These are phyloP conservation scores for Eleusine coracana DNA, from an alignment of 176 grass and related monocot genomes.

Conservation along the genomic window DNA sequence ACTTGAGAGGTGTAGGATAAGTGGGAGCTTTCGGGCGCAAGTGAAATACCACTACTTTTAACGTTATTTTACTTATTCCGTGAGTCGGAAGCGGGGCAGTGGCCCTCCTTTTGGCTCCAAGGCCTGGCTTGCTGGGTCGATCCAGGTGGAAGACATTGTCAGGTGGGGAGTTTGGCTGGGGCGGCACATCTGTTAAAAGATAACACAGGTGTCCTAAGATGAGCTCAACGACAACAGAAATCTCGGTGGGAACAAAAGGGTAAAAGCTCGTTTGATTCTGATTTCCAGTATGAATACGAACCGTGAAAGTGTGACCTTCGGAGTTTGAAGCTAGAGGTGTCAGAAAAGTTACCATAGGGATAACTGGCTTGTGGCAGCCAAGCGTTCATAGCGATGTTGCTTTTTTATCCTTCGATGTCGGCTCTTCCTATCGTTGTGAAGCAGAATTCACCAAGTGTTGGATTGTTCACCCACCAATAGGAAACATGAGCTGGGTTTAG, in stretches of 20 bases:
- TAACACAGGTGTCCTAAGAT: conserved; percentile 70
- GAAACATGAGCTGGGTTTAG: no score
- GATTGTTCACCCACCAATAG: no score
- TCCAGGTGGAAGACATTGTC: conserved; percentile 65
- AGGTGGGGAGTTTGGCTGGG: conserved; percentile 69
- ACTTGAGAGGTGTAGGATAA: no score
- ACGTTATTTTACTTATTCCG: conserved; percentile 69
- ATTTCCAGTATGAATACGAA: conserved; percentile 68
- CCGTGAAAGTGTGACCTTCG: conserved; percentile 60
- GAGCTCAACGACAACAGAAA: conserved; percentile 74
- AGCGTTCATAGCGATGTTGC: conserved; percentile 16
- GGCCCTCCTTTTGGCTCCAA: no score
- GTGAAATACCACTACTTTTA: conserved; percentile 71
- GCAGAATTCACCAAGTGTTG: no score
- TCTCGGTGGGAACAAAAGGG: conserved; percentile 75
- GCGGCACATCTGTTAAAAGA: conserved; percentile 69
- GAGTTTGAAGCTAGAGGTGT: conserved; percentile 69
- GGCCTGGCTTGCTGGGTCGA: conserved; percentile 3
- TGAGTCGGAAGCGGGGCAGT: conserved; percentile 40
- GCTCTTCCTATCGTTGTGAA: conserved; percentile 53
- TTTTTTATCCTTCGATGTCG: conserved; percentile 1
- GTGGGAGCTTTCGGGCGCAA: conserved; percentile 30
- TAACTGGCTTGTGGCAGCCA: conserved; percentile 75
- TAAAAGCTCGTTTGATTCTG: conserved; percentile 77
- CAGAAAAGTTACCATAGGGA: conserved; percentile 74